A percentile compares a stretch with the other conserved stretches of the same genome.
Conservation (phyloP, 75 land plant genomes). For the Adiantum capillusveneris region DNA sequence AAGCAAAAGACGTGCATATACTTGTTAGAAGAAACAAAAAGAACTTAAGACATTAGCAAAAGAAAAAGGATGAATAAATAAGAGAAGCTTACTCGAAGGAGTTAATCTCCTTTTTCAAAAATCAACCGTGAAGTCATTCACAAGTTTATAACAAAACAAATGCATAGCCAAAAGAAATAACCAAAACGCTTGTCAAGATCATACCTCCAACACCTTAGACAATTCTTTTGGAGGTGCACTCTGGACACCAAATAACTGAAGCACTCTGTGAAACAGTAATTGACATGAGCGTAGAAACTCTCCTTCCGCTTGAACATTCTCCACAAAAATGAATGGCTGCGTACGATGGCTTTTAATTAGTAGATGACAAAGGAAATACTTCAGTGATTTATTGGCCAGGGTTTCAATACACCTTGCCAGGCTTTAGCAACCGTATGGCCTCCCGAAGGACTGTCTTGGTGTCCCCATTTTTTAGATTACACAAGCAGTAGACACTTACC, state of each 20-base stretch:
- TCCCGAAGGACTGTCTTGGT: background rate
- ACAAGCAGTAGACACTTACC: background rate
- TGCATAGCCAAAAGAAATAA: too few relatives aligned
- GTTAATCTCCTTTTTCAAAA: too few relatives aligned
- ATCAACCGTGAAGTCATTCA: too few relatives aligned
- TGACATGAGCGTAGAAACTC: background rate
- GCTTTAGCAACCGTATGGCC: background rate
- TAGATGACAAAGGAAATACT: too few relatives aligned
- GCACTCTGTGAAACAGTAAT: background rate
- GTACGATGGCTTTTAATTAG: too few relatives aligned
- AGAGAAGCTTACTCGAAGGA: too few relatives aligned
- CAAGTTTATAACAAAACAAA: too few relatives aligned
- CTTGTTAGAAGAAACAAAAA: too few relatives aligned
- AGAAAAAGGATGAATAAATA: too few relatives aligned
- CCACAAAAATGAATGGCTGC: conserved; percentile 6
- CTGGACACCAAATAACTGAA: background rate
- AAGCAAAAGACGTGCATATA: too few relatives aligned
- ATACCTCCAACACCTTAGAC: background rate
- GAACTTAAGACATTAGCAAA: too few relatives aligned
- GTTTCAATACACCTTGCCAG: conserved; percentile 5
- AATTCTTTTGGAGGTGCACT: background rate
- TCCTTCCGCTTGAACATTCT: background rate
- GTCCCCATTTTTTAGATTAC: background rate
- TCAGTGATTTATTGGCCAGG: too few relatives aligned
- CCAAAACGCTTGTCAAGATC: background rate